Conservation (phyloP, 768 basidiomycete species). For the Amanita molliuscula region DNA sequence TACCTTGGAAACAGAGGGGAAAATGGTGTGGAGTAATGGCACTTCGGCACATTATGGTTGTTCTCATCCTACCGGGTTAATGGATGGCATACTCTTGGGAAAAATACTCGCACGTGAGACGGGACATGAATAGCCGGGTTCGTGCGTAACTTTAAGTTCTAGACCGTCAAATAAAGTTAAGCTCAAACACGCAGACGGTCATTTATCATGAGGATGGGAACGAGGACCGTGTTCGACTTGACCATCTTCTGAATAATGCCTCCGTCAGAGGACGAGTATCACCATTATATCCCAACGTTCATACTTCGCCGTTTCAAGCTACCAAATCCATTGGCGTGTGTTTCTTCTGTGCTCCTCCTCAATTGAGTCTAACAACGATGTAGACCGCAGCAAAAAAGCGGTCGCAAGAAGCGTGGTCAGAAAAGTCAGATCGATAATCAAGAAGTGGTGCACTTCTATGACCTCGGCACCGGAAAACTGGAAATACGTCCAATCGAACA, state of each 20-base stretch:
- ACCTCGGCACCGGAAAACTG: neutral
- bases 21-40: too few species aligned
- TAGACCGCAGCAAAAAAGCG: neutral
- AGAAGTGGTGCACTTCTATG: neutral
- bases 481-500: neutral
- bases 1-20: too few species aligned
- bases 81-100: too few species aligned
- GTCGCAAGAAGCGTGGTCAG: neutral
- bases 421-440: neutral
- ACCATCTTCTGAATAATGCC: neutral
- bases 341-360: neutral
- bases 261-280: neutral
- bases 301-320: neutral
- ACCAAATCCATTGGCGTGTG: neutral
- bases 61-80: too few species aligned
- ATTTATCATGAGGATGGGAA: neutral
- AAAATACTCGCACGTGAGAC: too few species aligned
- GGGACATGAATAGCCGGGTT: too few species aligned
- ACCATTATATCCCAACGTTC: slow-evolving; percentile 3
- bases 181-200: neutral
- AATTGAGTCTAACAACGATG: neutral
- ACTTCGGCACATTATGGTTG: too few species aligned
- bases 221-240: neutral
- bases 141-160: too few species aligned
- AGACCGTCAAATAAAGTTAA: neutral